Percentiles rank a stretch among this genome's conserved stretches.
Evolutionary conservation across 2,329 filamentous ascomycete genomes (phyloP).

Genomic region (Botrytis squamosa): DNA sequence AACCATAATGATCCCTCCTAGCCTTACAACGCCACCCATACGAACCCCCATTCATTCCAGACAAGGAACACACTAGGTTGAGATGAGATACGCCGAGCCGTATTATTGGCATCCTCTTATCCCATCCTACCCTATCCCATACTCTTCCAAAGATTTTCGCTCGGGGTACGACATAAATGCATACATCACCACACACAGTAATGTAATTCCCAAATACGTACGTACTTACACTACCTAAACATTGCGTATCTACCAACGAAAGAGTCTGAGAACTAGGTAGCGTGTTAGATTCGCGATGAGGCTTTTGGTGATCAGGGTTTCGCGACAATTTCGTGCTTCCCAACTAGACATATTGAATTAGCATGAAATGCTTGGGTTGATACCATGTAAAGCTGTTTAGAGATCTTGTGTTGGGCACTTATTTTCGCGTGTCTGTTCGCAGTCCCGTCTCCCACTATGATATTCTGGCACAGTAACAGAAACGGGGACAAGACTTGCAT

Average conservation of each 20-base stretch:
- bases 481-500: not conserved
- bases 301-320: not conserved
- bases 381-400: not conserved
- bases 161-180: conserved; percentile 2
- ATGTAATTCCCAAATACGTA: not conserved
- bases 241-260: conserved; percentile 2
- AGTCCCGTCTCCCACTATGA: not conserved
- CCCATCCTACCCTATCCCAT: conserved; percentile 6
- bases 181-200: not conserved
- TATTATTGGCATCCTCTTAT: conserved; percentile 2
- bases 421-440: not conserved
- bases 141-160: not conserved
- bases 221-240: not conserved
- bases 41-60: not conserved
- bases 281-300: conserved; percentile 17
- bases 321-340: not conserved
- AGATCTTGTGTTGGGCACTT: not conserved
- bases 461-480: not conserved
- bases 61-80: not conserved
- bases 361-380: not conserved
- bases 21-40: conserved; percentile 4
- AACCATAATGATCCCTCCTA: conserved; percentile 6
- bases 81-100: conserved; percentile 5
- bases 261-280: not conserved
- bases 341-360: not conserved